Evolutionary conservation across 495 filamentous ascomycete genomes (phyloP), one percentile per base, ranked within the genome.

Genomic region (Barbatosphaeria neglecta): DNA sequence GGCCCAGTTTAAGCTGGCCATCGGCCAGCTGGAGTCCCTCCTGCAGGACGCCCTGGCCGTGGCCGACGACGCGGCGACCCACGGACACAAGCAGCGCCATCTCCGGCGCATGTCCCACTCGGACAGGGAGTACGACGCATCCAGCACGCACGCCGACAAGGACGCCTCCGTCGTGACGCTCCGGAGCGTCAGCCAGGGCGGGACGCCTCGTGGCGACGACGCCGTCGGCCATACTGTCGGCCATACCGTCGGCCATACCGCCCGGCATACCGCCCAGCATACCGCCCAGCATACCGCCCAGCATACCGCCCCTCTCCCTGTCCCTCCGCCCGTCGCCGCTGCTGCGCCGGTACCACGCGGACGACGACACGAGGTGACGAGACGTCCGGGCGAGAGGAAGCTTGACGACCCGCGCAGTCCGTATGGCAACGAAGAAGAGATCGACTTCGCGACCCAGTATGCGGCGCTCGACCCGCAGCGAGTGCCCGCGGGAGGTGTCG

Each of bases 11-110:
- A 54, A 60, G 43, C 51, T 48, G 19, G 66, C 66, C 7, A 58
- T 74, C 50, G 56, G 52, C 15, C 61, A 70, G 43, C 60, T 76
- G 23, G 73, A 77, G 43, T 50, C 58, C 37, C 60, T 76, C 11
- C 58, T 76, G 16, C 60, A 57, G 28, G 66, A 75, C 51, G 73
- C 72, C 16, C 47, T 72, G 16, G 56, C 52, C 0, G 52, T 77
- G 17, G 72, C 68, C 16, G 57, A 63, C 20, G 53, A 70, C 44
- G 63, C 55, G 40, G 58, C 56, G 13, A 55, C 61, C 15, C 50
- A 59, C 39, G 51, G 53, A 46, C 49, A 52, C 6, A 45, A 52
- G 2, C 35, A 50, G 10, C 35, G 43, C 10, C 10, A 35, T n/a
- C 4, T 15, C 13, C 13, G 44, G 9, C 47, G 42, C 20, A 41